phyloP scores from a whole-genome alignment of 2,329 filamentous ascomycete genomes.

The Neonectria neomacrospora region DNA sequence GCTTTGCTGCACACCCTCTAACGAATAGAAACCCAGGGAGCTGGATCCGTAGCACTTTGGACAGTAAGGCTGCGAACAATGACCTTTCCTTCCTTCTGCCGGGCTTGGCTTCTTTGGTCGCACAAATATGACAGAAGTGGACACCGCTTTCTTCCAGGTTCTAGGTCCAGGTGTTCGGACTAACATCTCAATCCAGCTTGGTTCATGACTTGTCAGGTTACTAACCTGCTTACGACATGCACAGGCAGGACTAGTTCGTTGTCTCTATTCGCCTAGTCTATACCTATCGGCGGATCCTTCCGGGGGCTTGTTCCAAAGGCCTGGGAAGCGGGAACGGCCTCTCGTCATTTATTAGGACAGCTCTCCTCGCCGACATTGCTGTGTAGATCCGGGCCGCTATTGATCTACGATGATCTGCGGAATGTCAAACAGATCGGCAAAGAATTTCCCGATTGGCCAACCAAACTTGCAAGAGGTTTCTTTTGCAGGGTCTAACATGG shows the following conservation, averaged over 20 bases:
- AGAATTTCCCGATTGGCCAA: not conserved
- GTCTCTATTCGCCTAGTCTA: not conserved
- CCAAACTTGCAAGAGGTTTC: not conserved
- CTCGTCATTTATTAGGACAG: not conserved
- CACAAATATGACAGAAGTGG: not conserved
- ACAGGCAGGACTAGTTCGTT: not conserved
- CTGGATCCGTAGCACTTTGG: not conserved
- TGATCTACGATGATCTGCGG: not conserved
- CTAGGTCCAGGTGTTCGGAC: not conserved
- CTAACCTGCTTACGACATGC: not conserved
- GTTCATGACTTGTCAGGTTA: not conserved
- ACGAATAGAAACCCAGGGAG: not conserved
- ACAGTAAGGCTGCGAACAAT: not conserved
- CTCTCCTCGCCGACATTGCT: not conserved
- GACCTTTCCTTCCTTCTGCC: not conserved
- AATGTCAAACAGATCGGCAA: not conserved
- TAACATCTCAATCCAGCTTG: not conserved
- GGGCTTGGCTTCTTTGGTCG: not conserved
- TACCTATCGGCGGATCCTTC: not conserved
- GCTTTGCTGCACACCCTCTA: not conserved
- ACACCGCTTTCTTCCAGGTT: not conserved
- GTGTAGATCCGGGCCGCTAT: not conserved
- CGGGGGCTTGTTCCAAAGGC: not conserved
- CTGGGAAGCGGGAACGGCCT: not conserved
- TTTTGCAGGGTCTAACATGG: not conserved